Evolutionary conservation across 495 filamentous ascomycete species (phyloP).

Genomic region (Podospora sp.): DNA sequence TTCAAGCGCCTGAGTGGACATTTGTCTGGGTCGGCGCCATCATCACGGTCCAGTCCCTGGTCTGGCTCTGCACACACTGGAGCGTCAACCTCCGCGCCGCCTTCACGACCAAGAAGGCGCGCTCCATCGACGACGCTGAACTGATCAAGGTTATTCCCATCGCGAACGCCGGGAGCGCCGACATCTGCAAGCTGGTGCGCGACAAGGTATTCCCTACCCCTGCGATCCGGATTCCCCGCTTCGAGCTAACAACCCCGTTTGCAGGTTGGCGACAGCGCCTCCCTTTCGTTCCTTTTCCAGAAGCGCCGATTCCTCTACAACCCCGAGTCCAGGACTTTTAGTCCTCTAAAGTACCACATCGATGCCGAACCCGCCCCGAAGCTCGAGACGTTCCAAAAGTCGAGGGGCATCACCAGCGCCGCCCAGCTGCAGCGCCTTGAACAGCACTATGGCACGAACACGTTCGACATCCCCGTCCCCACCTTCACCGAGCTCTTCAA

Average conservation of each 20-base stretch:
- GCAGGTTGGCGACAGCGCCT: slow-evolving; percentile 69
- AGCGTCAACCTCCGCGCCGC: slow-evolving; percentile 80
- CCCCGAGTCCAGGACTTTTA: slow-evolving; percentile 66
- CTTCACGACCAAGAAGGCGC: slow-evolving; percentile 77
- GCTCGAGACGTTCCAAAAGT: slow-evolving; percentile 75
- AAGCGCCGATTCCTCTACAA: slow-evolving; percentile 94
- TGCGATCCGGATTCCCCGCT: neutral
- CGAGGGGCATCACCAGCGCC: slow-evolving; percentile 67
- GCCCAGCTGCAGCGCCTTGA: slow-evolving; percentile 75
- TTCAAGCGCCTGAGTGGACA: slow-evolving; percentile 90
- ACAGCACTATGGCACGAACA: slow-evolving; percentile 94
- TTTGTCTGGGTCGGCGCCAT: slow-evolving; percentile 90
- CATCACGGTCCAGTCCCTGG: slow-evolving; percentile 80
- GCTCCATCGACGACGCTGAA: slow-evolving; percentile 72
- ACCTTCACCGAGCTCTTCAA: slow-evolving; percentile 95
- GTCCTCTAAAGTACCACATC: slow-evolving; percentile 80
- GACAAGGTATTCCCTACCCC: slow-evolving; percentile 60
- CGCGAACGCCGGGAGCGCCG: slow-evolving; percentile 84
- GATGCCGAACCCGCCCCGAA: slow-evolving; percentile 80
- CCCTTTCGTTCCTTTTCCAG: slow-evolving; percentile 92
- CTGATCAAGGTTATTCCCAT: slow-evolving; percentile 93
- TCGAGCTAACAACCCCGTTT: slow-evolving; percentile 16
- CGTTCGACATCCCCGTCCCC: slow-evolving; percentile 96
- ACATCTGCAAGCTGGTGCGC: slow-evolving; percentile 78
- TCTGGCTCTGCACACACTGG: slow-evolving; percentile 98